Conservation (phyloP, 352 stramenopile species). For the Pythium phragmitis region DNA sequence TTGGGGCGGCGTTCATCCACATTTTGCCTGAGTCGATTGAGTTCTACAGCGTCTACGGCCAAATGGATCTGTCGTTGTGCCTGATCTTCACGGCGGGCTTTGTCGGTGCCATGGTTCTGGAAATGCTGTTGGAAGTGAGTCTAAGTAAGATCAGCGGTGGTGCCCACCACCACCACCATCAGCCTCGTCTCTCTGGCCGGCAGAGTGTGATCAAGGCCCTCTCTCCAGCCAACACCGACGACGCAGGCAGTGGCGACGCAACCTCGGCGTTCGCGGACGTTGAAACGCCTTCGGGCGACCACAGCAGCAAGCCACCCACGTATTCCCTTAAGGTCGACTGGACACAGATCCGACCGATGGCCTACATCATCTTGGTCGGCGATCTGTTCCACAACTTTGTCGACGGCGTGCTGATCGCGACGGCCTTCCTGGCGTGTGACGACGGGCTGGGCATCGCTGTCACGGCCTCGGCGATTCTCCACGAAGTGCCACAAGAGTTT, state of each 20-base stretch:
- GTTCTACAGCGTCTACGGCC: conserved; percentile 52
- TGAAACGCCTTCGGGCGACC: conserved; percentile 24
- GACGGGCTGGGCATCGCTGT: conserved; percentile 54
- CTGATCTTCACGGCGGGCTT: conserved; percentile 67
- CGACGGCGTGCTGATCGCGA: conserved; percentile 75
- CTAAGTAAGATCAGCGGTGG: conserved; percentile 33
- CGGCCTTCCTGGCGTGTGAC: conserved; percentile 51
- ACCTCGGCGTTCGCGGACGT: conserved; percentile 27
- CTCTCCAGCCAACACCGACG: conserved; percentile 12
- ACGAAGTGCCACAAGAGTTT: conserved; percentile 87
- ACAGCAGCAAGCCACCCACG: conserved; percentile 25
- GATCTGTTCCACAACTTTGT: conserved; percentile 90
- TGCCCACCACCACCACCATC: conserved; percentile 29
- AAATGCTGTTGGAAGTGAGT: conserved; percentile 50
- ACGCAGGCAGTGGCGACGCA: conserved; percentile 1
- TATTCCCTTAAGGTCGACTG: conserved; percentile 40
- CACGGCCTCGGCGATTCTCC: conserved; percentile 66
- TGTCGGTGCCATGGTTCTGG: conserved; percentile 55
- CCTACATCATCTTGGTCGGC: conserved; percentile 75
- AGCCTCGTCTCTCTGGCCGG: conserved; percentile 13
- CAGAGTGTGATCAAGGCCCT: conserved; percentile 29
- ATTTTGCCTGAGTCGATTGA: conserved; percentile 72
- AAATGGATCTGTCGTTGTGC: conserved; percentile 57
- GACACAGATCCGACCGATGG: conserved; percentile 46
- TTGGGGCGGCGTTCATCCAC: conserved; percentile 76